These are phyloP conservation scores for Herpetomonas muscarum DNA, from an alignment of 208 protist genomes.

Conservation along the genomic window DNA sequence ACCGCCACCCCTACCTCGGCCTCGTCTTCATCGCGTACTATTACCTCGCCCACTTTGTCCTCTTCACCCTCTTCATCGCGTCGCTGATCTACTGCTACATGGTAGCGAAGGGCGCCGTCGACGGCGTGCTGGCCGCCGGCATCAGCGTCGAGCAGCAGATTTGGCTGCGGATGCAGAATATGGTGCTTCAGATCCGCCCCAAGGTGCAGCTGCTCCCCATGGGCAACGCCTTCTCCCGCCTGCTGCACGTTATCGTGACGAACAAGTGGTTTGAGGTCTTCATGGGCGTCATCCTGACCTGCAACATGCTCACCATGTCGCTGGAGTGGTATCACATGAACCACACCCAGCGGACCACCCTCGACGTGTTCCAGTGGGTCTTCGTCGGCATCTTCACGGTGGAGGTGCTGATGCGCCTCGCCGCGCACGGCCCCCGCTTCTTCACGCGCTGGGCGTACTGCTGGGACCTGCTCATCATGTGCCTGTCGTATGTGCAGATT, in stretches of 20 bases:
- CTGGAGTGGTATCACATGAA: slow-evolving; percentile 80
- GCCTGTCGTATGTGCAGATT: slow-evolving; percentile 81
- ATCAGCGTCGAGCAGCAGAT: slow-evolving; percentile 75
- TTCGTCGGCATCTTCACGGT: slow-evolving; percentile 85
- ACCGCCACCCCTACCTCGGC: slow-evolving; percentile 67
- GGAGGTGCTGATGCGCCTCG: slow-evolving; percentile 74
- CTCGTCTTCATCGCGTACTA: slow-evolving; percentile 91
- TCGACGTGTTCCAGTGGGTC: slow-evolving; percentile 74
- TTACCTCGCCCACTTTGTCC: slow-evolving; percentile 84
- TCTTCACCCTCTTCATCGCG: slow-evolving; percentile 89
- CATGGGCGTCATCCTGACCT: slow-evolving; percentile 63
- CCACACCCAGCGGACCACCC: slow-evolving; percentile 29
- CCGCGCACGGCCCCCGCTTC: slow-evolving; percentile 71
- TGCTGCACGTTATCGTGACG: slow-evolving; percentile 53
- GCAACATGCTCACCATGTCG: slow-evolving; percentile 86
- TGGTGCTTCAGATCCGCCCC: slow-evolving; percentile 61
- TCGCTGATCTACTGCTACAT: slow-evolving; percentile 89
- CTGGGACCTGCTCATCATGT: slow-evolving; percentile 79
- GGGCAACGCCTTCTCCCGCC: slow-evolving; percentile 44
- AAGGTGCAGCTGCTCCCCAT: slow-evolving; percentile 53
- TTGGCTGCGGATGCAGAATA: slow-evolving; percentile 74
- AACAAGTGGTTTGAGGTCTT: slow-evolving; percentile 56
- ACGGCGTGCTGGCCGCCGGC: slow-evolving; percentile 33
- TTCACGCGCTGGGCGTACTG: slow-evolving; percentile 79
- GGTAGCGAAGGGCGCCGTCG: slow-evolving; percentile 52